These are phyloP conservation scores for Calendula officinalis DNA, from an alignment of 129 eudicot genomes.

Conservation along the genomic window DNA sequence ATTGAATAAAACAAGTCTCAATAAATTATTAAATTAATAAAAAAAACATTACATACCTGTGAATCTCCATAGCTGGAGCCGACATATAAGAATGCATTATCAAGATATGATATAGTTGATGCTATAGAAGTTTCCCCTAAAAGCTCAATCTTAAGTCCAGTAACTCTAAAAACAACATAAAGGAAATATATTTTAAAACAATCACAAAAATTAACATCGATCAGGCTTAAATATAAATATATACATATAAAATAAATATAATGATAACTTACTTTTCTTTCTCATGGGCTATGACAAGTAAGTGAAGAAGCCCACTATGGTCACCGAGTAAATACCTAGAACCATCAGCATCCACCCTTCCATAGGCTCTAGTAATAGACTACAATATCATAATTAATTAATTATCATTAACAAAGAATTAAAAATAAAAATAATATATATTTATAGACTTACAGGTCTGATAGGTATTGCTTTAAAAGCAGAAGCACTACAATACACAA, in stretches of 20 bases:
- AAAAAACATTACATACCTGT: conserved; percentile 49
- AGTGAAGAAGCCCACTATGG: conserved; percentile 91
- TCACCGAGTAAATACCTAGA: conserved; percentile 94
- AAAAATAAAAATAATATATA: neutral
- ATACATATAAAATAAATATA: neutral
- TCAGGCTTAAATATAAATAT: neutral
- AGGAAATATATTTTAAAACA: neutral
- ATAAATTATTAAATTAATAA: too few species aligned
- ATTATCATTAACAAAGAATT: conserved; percentile 6
- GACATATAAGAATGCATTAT: conserved; percentile 78
- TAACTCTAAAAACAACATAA: conserved; percentile 52
- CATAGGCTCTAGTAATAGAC: conserved; percentile 94
- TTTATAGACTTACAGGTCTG: conserved; percentile 90
- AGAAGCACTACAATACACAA: conserved; percentile 93
- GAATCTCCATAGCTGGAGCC: conserved; percentile 98
- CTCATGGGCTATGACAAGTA: conserved; percentile 94
- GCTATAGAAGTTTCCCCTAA: conserved; percentile 89
- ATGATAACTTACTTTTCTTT: conserved; percentile 69
- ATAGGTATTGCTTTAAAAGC: conserved; percentile 95
- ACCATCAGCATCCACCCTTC: conserved; percentile 98
- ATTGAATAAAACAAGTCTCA: neutral
- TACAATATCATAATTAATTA: conserved; percentile 29
- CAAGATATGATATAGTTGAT: conserved; percentile 87
- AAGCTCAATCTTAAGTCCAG: conserved; percentile 89
- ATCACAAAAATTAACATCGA: too few species aligned